Evolutionary conservation across 2,329 filamentous ascomycete species (phyloP).

Genomic region (Allantophomopsis lycopodina): DNA sequence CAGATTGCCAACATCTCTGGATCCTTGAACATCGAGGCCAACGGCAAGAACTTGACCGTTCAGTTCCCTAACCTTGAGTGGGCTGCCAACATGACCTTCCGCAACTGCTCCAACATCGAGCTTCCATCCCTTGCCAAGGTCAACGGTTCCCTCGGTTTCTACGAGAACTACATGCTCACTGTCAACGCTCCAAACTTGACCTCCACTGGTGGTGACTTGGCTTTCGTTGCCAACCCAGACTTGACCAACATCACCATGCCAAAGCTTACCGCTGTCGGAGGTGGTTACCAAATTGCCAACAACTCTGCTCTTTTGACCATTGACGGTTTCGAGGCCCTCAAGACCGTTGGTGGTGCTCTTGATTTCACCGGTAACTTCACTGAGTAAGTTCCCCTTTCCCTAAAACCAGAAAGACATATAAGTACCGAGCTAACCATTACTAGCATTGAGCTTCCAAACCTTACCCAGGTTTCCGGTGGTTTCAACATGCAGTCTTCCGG

Average conservation of each 20-base stretch:
- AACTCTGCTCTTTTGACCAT: constrained; percentile 63
- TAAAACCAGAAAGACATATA: too few species aligned
- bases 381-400: constrained; percentile 41
- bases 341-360: constrained; percentile 64
- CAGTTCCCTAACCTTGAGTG: constrained; percentile 65
- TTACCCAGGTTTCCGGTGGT: constrained; percentile 56
- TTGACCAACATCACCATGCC: constrained; percentile 68
- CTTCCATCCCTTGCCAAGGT: constrained; percentile 61
- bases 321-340: constrained; percentile 52
- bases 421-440: constrained; percentile 15
- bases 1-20: constrained; percentile 64
- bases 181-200: constrained; percentile 61
- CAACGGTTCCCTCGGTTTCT: constrained; percentile 72
- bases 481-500: constrained; percentile 39
- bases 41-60: constrained; percentile 58
- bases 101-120: constrained; percentile 62
- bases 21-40: constrained; percentile 62
- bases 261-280: constrained; percentile 51
- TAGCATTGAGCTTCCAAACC: constrained; percentile 56
- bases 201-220: constrained; percentile 43
- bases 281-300: constrained; percentile 78
- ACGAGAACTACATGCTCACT: constrained; percentile 54
- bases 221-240: constrained; percentile 47
- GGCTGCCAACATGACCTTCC: constrained; percentile 70
- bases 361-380: constrained; percentile 77